Base-by-base conservation (phyloP, 148 eudicot species). In the Heliamphora exappendiculata region DNA sequence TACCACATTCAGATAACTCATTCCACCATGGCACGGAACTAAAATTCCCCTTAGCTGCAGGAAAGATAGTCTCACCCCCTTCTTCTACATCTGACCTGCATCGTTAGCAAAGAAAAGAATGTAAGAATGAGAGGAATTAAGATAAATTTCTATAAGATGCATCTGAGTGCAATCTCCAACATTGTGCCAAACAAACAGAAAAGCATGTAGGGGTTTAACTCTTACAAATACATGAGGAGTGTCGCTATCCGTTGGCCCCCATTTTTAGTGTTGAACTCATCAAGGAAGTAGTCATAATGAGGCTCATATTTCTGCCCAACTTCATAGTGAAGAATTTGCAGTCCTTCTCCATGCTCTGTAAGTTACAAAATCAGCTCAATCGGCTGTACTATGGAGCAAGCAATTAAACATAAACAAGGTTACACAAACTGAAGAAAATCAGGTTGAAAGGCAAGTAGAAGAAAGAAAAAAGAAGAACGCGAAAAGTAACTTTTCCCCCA, bases 161-260 rank as follows among this genome's bases (percentile, higher is more conserved):
- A 9, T 50, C 24, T 66, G 19, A 5, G 39, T 0, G 28, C 39
- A 45, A 37, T 31, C 29, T 50, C 33, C n/a, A 39, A 41, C 45
- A 54, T 17, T 41, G 39, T 1, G 26, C 49, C 42, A 34, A 34
- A 36, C 51, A 19, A 63, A 66, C 17, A 63, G 36, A 73, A 54
- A 34, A 29, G 16, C 16, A 37, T 33, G 45, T 10, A 67, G 50
- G 20, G 42, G 60, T 8, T 36, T 42, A 50, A 47, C 75, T 66
- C 90, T 85, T 89, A 90, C 94, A 90, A 75, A 76, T 90, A 90
- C 90, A 90, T 88, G 16, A 90, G 84, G 47, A 90, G 83, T 29
- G 92, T 90, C 22, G 92, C 92, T 76, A 88, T 87, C 72, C 94
- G 74, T 83, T 90, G 94, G 74, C 92, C 94, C n/a, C 92, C 94